These are phyloP conservation scores for Cytospora piceae DNA, from an alignment of 2,329 filamentous ascomycete genomes.

Conservation along the genomic window DNA sequence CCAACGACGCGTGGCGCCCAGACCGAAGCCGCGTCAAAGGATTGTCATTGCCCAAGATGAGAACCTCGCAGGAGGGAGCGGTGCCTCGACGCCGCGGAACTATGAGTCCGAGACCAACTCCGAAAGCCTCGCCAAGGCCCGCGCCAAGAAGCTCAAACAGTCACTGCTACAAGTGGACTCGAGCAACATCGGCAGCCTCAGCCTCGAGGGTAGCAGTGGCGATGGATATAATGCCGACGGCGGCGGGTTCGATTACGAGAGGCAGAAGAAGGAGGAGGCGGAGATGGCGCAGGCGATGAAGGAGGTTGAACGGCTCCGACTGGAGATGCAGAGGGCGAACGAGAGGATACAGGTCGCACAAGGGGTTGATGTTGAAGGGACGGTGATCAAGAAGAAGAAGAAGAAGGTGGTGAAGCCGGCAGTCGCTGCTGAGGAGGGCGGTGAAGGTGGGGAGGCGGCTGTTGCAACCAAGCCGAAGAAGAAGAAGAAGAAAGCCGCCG, in stretches of 20 bases:
- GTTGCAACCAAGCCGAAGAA: slow-evolving; percentile 55
- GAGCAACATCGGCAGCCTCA: slow-evolving; percentile 74
- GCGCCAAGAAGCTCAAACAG: slow-evolving; percentile 58
- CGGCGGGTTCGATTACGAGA: slow-evolving; percentile 60
- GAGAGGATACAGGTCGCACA: slow-evolving; percentile 74
- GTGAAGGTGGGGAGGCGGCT: slow-evolving; percentile 33
- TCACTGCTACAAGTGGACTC: slow-evolving; percentile 83
- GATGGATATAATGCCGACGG: slow-evolving; percentile 48
- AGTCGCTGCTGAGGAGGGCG: slow-evolving; percentile 25
- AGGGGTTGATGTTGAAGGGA: slow-evolving; percentile 68
- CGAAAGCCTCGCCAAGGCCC: slow-evolving; percentile 53
- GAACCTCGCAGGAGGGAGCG: slow-evolving; percentile 60
- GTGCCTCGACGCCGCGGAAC: slow-evolving; percentile 52
- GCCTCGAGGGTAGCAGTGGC: slow-evolving; percentile 51
- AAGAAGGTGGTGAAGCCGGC: slow-evolving; percentile 60
- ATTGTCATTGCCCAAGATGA: slow-evolving; percentile 76
- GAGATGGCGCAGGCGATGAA: slow-evolving; percentile 89
- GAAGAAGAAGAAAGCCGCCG: slow-evolving; percentile 45
- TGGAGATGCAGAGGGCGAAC: slow-evolving; percentile 87
- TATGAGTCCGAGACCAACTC: slow-evolving; percentile 60
- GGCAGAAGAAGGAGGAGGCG: slow-evolving; percentile 74
- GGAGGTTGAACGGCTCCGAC: slow-evolving; percentile 81
- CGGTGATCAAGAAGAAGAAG: slow-evolving; percentile 69
- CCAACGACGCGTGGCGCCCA: slow-evolving; percentile 35
- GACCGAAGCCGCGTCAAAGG: slow-evolving; percentile 56